Percentiles rank a stretch among this genome's conserved stretches.
Conservation (phyloP, 176 grass and related monocot species). For the Carex littledalei region DNA sequence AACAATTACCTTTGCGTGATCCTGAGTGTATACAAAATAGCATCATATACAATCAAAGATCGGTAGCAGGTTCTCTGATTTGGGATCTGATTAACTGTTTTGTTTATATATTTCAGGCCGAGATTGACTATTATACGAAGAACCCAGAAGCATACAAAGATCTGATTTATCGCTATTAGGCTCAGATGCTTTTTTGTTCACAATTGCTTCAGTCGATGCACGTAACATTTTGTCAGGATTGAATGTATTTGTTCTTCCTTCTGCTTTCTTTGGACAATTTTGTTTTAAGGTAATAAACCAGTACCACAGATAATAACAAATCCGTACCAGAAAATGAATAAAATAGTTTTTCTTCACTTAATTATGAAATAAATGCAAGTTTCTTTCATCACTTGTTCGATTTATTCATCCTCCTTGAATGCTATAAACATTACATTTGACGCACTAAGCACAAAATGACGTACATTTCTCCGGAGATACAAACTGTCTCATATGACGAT, state of each 20-base stretch:
- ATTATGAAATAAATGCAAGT: background rate
- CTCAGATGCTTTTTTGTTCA: background rate
- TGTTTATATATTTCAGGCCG: conserved; percentile 38
- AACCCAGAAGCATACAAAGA: conserved; percentile 50
- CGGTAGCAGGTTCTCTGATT: background rate
- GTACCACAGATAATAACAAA: background rate
- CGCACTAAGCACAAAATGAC: background rate
- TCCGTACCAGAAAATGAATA: background rate
- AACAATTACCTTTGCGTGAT: background rate
- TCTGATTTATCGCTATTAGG: conserved; percentile 79
- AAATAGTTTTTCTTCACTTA: background rate
- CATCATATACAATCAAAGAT: background rate
- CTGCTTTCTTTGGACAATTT: background rate
- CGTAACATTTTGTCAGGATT: background rate
- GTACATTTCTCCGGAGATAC: background rate
- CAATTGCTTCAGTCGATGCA: background rate
- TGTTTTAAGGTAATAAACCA: background rate
- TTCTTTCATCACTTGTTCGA: background rate
- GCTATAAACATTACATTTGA: background rate
- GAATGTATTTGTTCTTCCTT: background rate
- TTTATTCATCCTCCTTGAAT: background rate
- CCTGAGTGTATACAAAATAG: background rate
- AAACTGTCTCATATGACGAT: too few relatives aligned
- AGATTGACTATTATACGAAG: conserved; percentile 62
- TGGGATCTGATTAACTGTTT: background rate